phyloP scores from a whole-genome alignment of 192 early-diverging fungal species.

The Coemansia sp. region DNA sequence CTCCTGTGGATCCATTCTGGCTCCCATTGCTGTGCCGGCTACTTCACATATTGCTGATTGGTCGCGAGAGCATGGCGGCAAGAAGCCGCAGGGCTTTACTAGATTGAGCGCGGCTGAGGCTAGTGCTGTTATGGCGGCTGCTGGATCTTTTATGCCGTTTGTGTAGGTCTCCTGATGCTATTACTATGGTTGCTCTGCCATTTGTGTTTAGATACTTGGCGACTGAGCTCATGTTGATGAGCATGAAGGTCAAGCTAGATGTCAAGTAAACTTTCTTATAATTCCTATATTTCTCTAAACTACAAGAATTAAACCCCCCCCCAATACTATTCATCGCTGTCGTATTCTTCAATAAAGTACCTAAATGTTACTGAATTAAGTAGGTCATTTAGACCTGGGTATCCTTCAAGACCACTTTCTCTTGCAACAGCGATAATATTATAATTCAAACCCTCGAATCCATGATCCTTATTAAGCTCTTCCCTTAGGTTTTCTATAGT shows the following conservation, averaged over 20 bases:
- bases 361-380: too few relatives aligned
- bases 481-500: too few relatives aligned
- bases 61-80: background rate
- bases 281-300: background rate
- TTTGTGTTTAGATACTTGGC: constrained; percentile 96
- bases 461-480: too few relatives aligned
- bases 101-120: constrained; percentile 30
- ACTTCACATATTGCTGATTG: constrained; percentile 40
- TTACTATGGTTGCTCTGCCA: constrained; percentile 90
- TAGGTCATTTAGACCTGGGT: too few relatives aligned
- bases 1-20: constrained; percentile 84
- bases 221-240: constrained; percentile 95
- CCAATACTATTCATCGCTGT: too few relatives aligned
- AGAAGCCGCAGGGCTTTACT: background rate
- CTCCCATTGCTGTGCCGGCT: constrained; percentile 64
- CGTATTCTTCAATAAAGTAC: too few relatives aligned
- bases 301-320: background rate
- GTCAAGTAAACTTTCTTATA: constrained; percentile 49
- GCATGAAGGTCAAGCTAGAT: constrained; percentile 89
- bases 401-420: too few relatives aligned
- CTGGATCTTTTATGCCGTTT: constrained; percentile 62
- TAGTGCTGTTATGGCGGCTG: constrained; percentile 33
- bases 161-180: constrained; percentile 72
- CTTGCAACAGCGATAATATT: too few relatives aligned
- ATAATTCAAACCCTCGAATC: too few relatives aligned